Conservation (phyloP, 176 grass and related monocot genomes). For the Cocos nucifera region DNA sequence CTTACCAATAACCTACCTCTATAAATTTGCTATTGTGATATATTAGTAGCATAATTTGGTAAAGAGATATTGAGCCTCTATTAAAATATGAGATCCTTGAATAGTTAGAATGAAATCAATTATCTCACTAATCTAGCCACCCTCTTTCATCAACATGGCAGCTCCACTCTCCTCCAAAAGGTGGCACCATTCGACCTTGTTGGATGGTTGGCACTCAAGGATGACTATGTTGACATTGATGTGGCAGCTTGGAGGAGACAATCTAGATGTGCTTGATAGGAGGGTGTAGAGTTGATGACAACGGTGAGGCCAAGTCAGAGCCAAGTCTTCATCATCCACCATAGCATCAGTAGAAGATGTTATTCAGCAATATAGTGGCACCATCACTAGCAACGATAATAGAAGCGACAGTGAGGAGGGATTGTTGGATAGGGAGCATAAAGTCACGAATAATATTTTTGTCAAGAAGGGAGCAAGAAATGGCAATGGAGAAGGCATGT, state of each 20-base stretch:
- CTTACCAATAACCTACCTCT: too few species aligned
- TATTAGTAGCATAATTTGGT: too few species aligned
- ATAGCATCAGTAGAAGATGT: constrained; percentile 64
- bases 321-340: constrained; percentile 41
- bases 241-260: constrained; percentile 22
- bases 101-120: too few species aligned
- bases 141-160: background rate
- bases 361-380: constrained; percentile 27
- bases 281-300: constrained; percentile 54
- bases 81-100: too few species aligned
- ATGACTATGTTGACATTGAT: constrained; percentile 27
- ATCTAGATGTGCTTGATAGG: constrained; percentile 39
- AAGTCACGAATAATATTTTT: constrained; percentile 84
- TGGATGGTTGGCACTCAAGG: constrained; percentile 44
- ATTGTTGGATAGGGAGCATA: constrained; percentile 37
- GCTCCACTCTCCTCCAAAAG: constrained; percentile 44
- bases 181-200: constrained; percentile 39
- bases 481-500: constrained; percentile 28
- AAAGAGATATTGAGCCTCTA: too few species aligned
- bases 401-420: background rate
- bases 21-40: too few species aligned
- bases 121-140: constrained; percentile 14
- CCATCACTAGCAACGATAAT: background rate
- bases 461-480: constrained; percentile 59
- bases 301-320: constrained; percentile 44